Percentiles rank a stretch among this genome's conserved stretches.
Evolutionary conservation across 23 red algal genomes (phyloP).

Genomic region (Porphyridium purpureum): DNA sequence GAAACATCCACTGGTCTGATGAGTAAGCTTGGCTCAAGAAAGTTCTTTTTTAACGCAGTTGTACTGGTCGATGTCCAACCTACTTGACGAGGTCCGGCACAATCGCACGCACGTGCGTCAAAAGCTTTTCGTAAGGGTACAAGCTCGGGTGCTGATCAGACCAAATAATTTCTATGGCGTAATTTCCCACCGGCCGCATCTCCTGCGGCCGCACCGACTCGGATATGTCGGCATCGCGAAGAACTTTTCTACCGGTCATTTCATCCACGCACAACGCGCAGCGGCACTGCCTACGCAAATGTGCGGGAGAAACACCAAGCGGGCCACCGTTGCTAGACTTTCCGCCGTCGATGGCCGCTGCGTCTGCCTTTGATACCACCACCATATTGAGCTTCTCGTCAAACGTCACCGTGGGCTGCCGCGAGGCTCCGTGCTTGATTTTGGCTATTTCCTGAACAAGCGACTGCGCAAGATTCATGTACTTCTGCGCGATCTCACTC

Average conservation of each 20-base stretch:
- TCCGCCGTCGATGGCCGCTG: neutral
- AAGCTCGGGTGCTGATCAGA: constrained; percentile 82
- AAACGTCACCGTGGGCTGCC: constrained; percentile 32
- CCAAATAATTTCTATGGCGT: constrained; percentile 77
- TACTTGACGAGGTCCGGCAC: too few species aligned
- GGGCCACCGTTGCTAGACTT: neutral
- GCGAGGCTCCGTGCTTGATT: constrained; percentile 30
- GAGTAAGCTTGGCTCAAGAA: too few species aligned
- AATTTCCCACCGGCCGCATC: constrained; percentile 79
- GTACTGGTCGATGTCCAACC: too few species aligned
- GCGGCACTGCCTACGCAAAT: constrained; percentile 60
- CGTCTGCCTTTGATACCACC: constrained; percentile 7
- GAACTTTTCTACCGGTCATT: constrained; percentile 30
- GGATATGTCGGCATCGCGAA: constrained; percentile 24
- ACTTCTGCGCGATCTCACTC: constrained; percentile 24
- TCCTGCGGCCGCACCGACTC: constrained; percentile 32
- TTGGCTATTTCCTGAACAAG: constrained; percentile 77
- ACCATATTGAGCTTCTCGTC: constrained; percentile 38
- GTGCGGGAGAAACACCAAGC: constrained; percentile 16
- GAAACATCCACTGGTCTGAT: too few species aligned
- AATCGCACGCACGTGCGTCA: too few species aligned
- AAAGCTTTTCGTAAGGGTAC: constrained; percentile 62
- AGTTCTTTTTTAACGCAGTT: too few species aligned
- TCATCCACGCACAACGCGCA: constrained; percentile 98
- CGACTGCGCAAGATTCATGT: constrained; percentile 36